Evolutionary conservation across 768 basidiomycete genomes (phyloP).

Genomic region (Lenzites betulinus): DNA sequence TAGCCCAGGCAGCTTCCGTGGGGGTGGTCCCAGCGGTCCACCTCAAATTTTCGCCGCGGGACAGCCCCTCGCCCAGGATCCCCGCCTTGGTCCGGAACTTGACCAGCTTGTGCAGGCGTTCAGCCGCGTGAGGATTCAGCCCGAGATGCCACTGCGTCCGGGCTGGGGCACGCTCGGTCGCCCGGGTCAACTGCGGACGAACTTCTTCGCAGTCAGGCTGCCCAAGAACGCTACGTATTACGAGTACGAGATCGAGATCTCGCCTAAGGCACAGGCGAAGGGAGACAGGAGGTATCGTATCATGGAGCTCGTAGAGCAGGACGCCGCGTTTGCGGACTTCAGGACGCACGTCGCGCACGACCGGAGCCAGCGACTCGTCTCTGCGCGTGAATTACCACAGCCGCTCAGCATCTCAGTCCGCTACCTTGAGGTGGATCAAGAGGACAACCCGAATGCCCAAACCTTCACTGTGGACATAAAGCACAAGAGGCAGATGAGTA

Average conservation of each 20-base stretch:
- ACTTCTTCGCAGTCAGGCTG: slow-evolving; percentile 60
- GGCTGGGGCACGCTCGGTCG: slow-evolving; percentile 56
- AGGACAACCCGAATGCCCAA: slow-evolving; percentile 38
- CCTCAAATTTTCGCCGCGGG: slow-evolving; percentile 18
- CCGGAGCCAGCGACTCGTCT: slow-evolving; percentile 43
- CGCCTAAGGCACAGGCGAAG: slow-evolving; percentile 47
- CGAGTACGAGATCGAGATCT: slow-evolving; percentile 58
- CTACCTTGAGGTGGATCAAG: slow-evolving; percentile 45
- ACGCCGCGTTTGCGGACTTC: slow-evolving; percentile 38
- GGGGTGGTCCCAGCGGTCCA: slow-evolving; percentile 14
- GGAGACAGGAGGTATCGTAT: slow-evolving; percentile 48
- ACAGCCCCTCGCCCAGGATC: slow-evolving; percentile 8
- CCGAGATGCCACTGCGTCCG: slow-evolving; percentile 49
- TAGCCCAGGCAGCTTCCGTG: slow-evolving; percentile 1
- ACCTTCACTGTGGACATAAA: slow-evolving; percentile 43
- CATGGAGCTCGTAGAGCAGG: slow-evolving; percentile 54
- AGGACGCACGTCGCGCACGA: slow-evolving; percentile 54
- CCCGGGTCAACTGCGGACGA: slow-evolving; percentile 54
- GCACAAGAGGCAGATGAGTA: slow-evolving; percentile 34
- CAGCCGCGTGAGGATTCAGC: slow-evolving; percentile 29
- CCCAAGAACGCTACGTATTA: slow-evolving; percentile 46
- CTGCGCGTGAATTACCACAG: slow-evolving; percentile 40
- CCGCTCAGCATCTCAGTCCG: slow-evolving; percentile 36
- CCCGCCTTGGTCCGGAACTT: slow-evolving; percentile 12
- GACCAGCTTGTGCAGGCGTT: slow-evolving; percentile 33